These are phyloP conservation scores for Alloascoidea hylecoeti DNA, from an alignment of 805 yeast genomes.

Conservation along the genomic window DNA sequence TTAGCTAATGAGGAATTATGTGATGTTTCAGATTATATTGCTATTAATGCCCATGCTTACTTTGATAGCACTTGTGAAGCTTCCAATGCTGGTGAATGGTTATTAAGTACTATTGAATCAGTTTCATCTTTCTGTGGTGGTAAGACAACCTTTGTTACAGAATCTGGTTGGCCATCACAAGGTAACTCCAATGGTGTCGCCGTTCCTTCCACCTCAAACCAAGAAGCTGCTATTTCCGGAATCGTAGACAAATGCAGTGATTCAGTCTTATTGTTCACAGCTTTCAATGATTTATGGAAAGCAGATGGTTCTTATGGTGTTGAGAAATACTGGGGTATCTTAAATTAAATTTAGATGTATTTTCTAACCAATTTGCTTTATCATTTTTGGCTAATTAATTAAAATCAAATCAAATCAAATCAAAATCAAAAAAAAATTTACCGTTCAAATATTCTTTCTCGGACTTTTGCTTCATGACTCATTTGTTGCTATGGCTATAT, in stretches of 20 bases:
- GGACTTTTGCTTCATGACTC: too few relatives aligned
- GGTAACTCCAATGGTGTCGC: slow-evolving; percentile 24
- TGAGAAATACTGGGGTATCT: slow-evolving; percentile 85
- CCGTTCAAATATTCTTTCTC: too few relatives aligned
- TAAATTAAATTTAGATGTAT: too few relatives aligned
- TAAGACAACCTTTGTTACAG: slow-evolving; percentile 25
- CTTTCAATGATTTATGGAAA: slow-evolving; percentile 85
- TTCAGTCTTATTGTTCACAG: slow-evolving; percentile 64
- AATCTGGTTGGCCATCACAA: slow-evolving; percentile 34
- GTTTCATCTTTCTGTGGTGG: slow-evolving; percentile 41
- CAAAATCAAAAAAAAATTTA: too few relatives aligned
- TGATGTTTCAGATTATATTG: slow-evolving; percentile 78
- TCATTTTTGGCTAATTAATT: too few relatives aligned
- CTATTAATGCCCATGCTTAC: slow-evolving; percentile 33
- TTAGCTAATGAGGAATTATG: slow-evolving; percentile 91
- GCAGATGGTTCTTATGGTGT: slow-evolving; percentile 50
- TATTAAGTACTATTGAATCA: slow-evolving; percentile 76
- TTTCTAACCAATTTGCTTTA: too few relatives aligned
- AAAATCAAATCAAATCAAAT: too few relatives aligned
- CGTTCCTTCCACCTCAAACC: slow-evolving; percentile 54
- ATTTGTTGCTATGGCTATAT: too few relatives aligned
- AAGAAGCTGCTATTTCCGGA: slow-evolving; percentile 56
- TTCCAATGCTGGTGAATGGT: slow-evolving; percentile 79
- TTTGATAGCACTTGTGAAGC: slow-evolving; percentile 75
- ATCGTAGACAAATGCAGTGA: slow-evolving; percentile 51